Base-by-base conservation (phyloP, 768 basidiomycete species). In the Royoungia palumana region DNA sequence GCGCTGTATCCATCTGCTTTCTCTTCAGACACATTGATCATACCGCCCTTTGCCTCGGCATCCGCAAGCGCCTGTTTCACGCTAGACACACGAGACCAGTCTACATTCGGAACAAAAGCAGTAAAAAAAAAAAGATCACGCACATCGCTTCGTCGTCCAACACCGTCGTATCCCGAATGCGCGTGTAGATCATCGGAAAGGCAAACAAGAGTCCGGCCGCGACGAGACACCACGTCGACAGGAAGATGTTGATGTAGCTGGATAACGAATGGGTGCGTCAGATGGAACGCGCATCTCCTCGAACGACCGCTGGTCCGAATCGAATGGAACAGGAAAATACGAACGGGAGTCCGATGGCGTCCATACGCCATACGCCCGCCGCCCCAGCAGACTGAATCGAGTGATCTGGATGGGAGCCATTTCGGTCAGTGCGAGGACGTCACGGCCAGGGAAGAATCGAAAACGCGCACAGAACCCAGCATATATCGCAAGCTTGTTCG, bases 371-470 rank as follows among this genome's bases (percentile, higher is more conserved):
- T 11, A 78, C 67, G 20, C 81, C 85, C 4, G 83, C 87, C 24
- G 79, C 85, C 42, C 83, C 87, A 2, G 85, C 84, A 14, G 83
- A 84, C 58, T 89, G 87, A 35, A 89, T 72, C 4, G 85, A 85
- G 59, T 89, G 85, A 53, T 85, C 84, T 77, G 49, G 17, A 24
- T 41, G 30, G 40, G 14, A 35, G 20, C 16, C 14, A 13, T 14
- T 32, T 13, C 2, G 14, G 13, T 32, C 3, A 32, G 30, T 13
- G 6, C 30, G 14, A 32, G 30, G 30, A 32, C 8, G 6, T 10
- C 9, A 28, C 14, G 30, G 30, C 14, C 30, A 14, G n/a, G 46
- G 46, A 19, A 9, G 47, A 5, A 74, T 81, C 50, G 59, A 85
- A 83, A 87, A 60, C 3, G 72, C 83, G 53, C 61, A 89, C 87